Evolutionary conservation across 352 stramenopile genomes (phyloP).

Genomic region (Globisporangium solare): DNA sequence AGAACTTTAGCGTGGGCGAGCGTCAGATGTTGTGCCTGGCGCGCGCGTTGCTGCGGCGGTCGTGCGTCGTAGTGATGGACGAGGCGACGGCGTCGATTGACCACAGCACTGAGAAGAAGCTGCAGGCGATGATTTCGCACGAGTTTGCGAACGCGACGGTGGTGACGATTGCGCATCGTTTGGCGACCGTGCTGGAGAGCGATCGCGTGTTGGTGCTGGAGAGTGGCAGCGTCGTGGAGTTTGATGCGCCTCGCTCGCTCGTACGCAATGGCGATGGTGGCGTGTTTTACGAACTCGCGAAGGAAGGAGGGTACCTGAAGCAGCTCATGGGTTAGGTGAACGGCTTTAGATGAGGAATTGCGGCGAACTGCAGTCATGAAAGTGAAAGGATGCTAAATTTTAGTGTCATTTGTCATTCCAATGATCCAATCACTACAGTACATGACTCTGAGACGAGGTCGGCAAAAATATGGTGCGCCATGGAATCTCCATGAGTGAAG

Average conservation of each 20-base stretch:
- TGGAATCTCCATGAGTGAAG: too few species aligned
- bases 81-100: constrained; percentile 89
- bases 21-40: constrained; percentile 95
- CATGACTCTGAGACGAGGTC: too few species aligned
- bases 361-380: too few species aligned
- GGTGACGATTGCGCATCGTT: constrained; percentile 92
- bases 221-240: constrained; percentile 81
- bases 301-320: constrained; percentile 22
- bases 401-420: too few species aligned
- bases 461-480: too few species aligned
- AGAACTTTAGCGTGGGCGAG: constrained; percentile 93
- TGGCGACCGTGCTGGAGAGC: constrained; percentile 90
- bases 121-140: constrained; percentile 71
- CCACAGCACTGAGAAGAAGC: constrained; percentile 46
- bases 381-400: too few species aligned
- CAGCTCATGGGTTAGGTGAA: constrained; percentile 3
- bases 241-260: constrained; percentile 56
- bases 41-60: constrained; percentile 89
- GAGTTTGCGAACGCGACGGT: constrained; percentile 88
- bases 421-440: too few species aligned
- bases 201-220: constrained; percentile 89
- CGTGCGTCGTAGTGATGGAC: constrained; percentile 83
- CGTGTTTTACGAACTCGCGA: constrained; percentile 22
- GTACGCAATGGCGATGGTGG: constrained; percentile 1
- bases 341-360: too few species aligned